These are phyloP conservation scores for Orbilia ellipsospora DNA, from an alignment of 2,329 filamentous ascomycete genomes.

Conservation along the genomic window DNA sequence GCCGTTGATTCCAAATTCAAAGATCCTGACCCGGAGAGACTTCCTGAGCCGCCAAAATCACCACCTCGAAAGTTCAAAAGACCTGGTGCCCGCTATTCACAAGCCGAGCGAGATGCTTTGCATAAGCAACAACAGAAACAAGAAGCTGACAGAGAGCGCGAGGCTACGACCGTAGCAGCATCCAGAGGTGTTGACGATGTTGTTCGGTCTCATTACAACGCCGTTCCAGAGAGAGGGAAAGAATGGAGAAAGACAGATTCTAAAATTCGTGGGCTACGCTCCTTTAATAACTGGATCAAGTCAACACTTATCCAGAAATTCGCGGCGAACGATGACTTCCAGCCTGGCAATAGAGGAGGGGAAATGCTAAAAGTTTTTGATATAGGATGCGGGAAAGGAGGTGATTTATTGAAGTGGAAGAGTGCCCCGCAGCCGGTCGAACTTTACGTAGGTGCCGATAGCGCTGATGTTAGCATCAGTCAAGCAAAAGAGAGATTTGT, in stretches of 20 bases:
- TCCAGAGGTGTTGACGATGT: constrained; percentile 79
- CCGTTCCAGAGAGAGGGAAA: constrained; percentile 88
- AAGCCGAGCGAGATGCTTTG: constrained; percentile 40
- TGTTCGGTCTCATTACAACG: constrained; percentile 94
- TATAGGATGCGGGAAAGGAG: constrained; percentile 95
- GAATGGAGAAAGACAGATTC: constrained; percentile 96
- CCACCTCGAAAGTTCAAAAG: constrained; percentile 50
- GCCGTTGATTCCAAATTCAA: constrained; percentile 35
- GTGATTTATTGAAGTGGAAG: constrained; percentile 95
- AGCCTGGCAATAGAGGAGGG: constrained; percentile 62
- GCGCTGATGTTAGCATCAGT: constrained; percentile 88
- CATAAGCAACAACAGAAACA: constrained; percentile 31
- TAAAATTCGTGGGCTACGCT: constrained; percentile 91
- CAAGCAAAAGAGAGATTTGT: constrained; percentile 88
- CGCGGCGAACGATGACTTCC: constrained; percentile 79
- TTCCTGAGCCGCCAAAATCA: constrained; percentile 22
- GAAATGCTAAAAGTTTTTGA: constrained; percentile 83
- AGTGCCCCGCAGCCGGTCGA: constrained; percentile 90
- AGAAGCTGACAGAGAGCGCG: constrained; percentile 44
- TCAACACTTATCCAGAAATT: constrained; percentile 97
- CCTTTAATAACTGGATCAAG: constrained; percentile 99
- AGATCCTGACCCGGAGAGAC: constrained; percentile 44
- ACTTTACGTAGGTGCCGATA: constrained; percentile 93
- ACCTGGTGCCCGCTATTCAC: constrained; percentile 42
- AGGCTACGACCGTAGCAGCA: constrained; percentile 35